A percentile compares a stretch with the other conserved stretches of the same genome.
phyloP scores from a whole-genome alignment of 1,284 basidiomycete species.

The Ganoderma sinense region DNA sequence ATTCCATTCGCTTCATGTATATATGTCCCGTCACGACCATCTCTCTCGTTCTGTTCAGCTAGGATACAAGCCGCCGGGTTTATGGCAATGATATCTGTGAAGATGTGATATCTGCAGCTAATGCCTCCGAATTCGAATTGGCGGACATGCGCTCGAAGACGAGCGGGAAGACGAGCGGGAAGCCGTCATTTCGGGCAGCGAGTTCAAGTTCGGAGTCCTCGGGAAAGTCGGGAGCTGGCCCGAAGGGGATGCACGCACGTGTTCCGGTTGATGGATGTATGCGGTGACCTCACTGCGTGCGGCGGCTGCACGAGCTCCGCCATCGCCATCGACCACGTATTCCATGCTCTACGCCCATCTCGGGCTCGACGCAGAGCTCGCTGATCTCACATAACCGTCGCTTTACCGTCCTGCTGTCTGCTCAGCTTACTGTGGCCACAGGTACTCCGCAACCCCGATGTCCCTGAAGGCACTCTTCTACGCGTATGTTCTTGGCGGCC shows the following conservation, averaged over 20 bases:
- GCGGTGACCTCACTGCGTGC: conserved; percentile 32
- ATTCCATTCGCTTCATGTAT: conserved; percentile 10
- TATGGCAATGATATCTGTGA: conserved; percentile 12
- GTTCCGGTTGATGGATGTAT: conserved; percentile 24
- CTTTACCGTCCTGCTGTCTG: background rate
- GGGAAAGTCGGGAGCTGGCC: background rate
- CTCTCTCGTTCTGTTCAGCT: background rate
- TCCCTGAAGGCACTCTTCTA: conserved; percentile 74
- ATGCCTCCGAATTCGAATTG: background rate
- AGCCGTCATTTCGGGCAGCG: background rate
- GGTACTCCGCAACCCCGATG: conserved; percentile 45
- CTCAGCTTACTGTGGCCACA: conserved; percentile 2
- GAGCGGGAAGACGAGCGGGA: background rate
- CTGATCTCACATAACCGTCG: conserved; percentile 15
- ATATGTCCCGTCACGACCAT: background rate
- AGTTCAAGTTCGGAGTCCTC: background rate
- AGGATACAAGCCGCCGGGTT: conserved; percentile 6
- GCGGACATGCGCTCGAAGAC: background rate
- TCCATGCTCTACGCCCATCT: conserved; percentile 31
- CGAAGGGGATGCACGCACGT: conserved; percentile 23
- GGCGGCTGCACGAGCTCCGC: conserved; percentile 17
- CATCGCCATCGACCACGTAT: conserved; percentile 27
- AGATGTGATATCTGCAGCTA: background rate
- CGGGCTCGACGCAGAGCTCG: conserved; percentile 28
- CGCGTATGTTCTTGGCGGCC: conserved; percentile 86